A percentile compares a stretch with the other conserved stretches of the same genome.
These are phyloP conservation scores for Teunomyces tritomae DNA, from an alignment of 805 yeast species.

Conservation along the genomic window DNA sequence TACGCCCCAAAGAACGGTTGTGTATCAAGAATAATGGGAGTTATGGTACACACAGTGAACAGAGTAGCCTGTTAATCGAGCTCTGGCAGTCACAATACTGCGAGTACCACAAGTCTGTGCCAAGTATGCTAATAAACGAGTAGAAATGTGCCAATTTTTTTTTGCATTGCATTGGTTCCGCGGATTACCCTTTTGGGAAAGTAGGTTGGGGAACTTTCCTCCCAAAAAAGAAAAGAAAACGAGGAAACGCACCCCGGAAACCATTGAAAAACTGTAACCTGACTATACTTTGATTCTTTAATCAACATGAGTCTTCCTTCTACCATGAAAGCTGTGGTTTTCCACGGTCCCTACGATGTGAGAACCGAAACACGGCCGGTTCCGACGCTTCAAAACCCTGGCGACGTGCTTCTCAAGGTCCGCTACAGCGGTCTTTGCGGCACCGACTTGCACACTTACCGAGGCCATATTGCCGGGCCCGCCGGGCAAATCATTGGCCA, in stretches of 20 bases:
- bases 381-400: slow-evolving; percentile 36
- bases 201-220: not conserved
- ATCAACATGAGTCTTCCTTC: slow-evolving; percentile 8
- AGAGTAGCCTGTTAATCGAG: slow-evolving; percentile 19
- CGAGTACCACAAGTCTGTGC: not conserved
- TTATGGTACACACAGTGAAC: slow-evolving; percentile 9
- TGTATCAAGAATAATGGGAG: slow-evolving; percentile 9
- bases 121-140: not conserved
- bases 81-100: slow-evolving; percentile 15
- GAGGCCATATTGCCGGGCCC: slow-evolving; percentile 48
- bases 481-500: slow-evolving; percentile 49
- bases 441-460: slow-evolving; percentile 51
- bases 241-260: no score
- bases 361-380: slow-evolving; percentile 36
- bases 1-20: slow-evolving; percentile 17
- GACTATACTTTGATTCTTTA: not conserved
- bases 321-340: slow-evolving; percentile 50
- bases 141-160: not conserved
- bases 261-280: not conserved
- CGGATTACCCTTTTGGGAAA: not conserved
- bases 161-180: not conserved
- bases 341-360: slow-evolving; percentile 42
- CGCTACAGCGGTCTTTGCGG: slow-evolving; percentile 53
- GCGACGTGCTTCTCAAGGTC: slow-evolving; percentile 49
- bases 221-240: not conserved